Evolutionary conservation across 257 asterid genomes (phyloP).

Genomic region (Solanum chmielewskii): DNA sequence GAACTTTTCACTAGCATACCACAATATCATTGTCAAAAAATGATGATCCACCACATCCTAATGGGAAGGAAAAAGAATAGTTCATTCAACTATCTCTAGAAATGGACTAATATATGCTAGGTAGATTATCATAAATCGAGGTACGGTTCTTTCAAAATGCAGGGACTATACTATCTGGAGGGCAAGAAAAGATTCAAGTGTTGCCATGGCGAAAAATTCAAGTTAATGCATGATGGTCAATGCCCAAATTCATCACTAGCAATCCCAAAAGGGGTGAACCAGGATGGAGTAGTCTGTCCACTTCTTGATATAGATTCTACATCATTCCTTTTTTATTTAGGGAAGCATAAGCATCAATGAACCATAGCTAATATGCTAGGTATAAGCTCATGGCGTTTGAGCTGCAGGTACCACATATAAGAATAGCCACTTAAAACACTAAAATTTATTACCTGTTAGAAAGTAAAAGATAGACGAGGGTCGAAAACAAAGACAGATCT

Average conservation of each 20-base stretch:
- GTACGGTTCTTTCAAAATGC: not conserved
- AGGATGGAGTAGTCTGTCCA: not conserved
- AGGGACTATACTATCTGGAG: not conserved
- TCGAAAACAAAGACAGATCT: not conserved
- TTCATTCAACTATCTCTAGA: not conserved
- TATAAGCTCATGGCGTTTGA: not conserved
- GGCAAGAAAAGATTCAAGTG: not conserved
- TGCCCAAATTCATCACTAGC: not conserved
- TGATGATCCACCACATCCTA: not conserved
- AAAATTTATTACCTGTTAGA: not conserved
- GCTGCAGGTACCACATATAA: not conserved
- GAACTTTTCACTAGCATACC: not conserved
- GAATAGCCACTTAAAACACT: not conserved
- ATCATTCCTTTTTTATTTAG: not conserved
- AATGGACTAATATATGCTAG: not conserved
- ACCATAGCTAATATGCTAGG: not conserved
- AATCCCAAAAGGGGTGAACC: not conserved
- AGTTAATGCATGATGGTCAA: not conserved
- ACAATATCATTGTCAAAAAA: not conserved
- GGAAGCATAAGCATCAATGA: not conserved
- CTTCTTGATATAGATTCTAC: not conserved
- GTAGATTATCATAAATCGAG: not conserved
- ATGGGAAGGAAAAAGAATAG: not conserved
- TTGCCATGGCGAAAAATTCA: not conserved
- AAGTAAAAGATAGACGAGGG: not conserved